A percentile compares a stretch with the other conserved stretches of the same genome.
Evolutionary conservation across 192 early-diverging fungal species (phyloP).

Genomic region (Borealophlyctis nickersoniae): DNA sequence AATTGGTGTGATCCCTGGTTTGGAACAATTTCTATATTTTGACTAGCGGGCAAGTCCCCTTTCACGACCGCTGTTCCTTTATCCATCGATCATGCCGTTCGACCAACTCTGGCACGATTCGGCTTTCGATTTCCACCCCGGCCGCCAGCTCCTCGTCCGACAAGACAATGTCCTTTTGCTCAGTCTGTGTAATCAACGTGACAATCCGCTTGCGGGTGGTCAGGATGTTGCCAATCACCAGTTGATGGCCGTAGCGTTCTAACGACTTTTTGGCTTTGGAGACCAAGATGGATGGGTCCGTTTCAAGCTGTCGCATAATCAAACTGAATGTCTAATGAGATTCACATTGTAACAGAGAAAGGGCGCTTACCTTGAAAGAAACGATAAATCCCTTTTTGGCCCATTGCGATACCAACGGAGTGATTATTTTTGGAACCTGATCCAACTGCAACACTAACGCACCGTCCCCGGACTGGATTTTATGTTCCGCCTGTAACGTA

Average conservation of each 20-base stretch:
- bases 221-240: conserved; percentile 95
- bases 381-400: conserved; percentile 82
- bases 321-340: not conserved
- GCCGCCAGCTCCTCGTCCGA: conserved; percentile 48
- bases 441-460: conserved; percentile 84
- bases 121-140: conserved; percentile 66
- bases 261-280: conserved; percentile 78
- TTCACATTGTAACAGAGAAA: conserved; percentile 1
- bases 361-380: conserved; percentile 82
- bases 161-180: conserved; percentile 42
- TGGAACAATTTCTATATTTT: no score
- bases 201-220: conserved; percentile 84
- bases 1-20: no score
- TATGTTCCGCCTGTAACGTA: conserved; percentile 71
- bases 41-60: no score
- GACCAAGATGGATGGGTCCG: conserved; percentile 76
- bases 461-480: conserved; percentile 92
- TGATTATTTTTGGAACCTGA: conserved; percentile 95
- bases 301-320: conserved; percentile 67
- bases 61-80: not conserved
- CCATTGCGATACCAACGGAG: conserved; percentile 93
- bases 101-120: conserved; percentile 71
- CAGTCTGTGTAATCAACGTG: conserved; percentile 38
- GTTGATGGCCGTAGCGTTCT: conserved; percentile 88
- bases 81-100: conserved; percentile 69